These are phyloP conservation scores for Glycyrrhiza uralensis DNA, from an alignment of 306 rosid species.

Conservation along the genomic window DNA sequence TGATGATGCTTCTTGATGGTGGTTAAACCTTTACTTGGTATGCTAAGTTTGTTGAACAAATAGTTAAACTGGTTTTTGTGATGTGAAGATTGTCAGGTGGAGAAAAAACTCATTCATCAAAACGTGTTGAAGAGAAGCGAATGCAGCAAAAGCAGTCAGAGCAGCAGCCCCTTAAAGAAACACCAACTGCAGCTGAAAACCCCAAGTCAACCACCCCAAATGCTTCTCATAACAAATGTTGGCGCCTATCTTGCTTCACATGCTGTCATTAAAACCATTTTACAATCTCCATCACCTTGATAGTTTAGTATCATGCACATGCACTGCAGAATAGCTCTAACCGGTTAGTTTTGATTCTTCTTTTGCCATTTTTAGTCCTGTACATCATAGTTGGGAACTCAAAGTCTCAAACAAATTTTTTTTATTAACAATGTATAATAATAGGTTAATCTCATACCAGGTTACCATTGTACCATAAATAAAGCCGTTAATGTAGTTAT, in stretches of 20 bases:
- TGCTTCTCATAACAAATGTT: conserved; percentile 29
- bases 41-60: conserved; percentile 3
- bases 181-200: conserved; percentile 18
- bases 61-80: conserved; percentile 31
- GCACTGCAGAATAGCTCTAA: conserved; percentile 16
- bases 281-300: not conserved
- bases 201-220: conserved; percentile 3
- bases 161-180: conserved; percentile 19
- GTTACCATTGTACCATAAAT: not conserved
- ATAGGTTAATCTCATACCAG: conserved; percentile 22
- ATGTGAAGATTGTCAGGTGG: conserved; percentile 48
- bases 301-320: not conserved
- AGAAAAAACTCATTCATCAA: conserved; percentile 34
- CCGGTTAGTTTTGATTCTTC: not conserved
- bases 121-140: conserved; percentile 16
- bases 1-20: not conserved
- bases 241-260: conserved; percentile 56
- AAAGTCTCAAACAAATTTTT: not conserved
- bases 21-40: not conserved
- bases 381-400: not conserved
- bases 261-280: conserved; percentile 37
- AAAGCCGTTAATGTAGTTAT: not conserved
- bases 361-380: not conserved
- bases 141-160: conserved; percentile 4
- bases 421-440: not conserved